Evolutionary conservation across 2,329 filamentous ascomycete genomes (phyloP).

Genomic region (Aspergillus sojae): DNA sequence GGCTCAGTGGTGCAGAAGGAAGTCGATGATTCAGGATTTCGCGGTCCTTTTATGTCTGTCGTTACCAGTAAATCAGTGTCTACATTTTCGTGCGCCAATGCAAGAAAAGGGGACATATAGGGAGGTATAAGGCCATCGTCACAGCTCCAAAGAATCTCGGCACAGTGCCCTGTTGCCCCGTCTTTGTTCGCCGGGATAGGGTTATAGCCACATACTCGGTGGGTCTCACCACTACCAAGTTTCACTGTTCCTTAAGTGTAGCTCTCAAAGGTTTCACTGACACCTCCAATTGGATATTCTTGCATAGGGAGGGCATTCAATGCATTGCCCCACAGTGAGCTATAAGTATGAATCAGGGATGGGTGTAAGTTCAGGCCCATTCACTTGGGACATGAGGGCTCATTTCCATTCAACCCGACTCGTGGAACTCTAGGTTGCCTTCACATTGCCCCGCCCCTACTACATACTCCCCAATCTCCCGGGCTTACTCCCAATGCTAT

Average conservation of each 20-base stretch:
- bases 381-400: neutral
- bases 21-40: neutral
- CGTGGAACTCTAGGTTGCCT: neutral
- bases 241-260: neutral
- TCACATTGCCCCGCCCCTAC: neutral
- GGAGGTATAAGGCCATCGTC: neutral
- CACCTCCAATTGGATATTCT: neutral
- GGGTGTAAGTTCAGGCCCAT: neutral
- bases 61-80: neutral
- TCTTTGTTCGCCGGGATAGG: neutral
- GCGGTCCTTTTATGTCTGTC: neutral
- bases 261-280: neutral
- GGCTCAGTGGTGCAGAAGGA: neutral
- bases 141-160: neutral
- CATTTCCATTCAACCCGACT: neutral
- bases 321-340: neutral
- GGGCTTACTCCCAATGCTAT: neutral
- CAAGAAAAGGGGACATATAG: neutral
- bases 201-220: neutral
- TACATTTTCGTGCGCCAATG: neutral
- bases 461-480: neutral
- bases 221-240: neutral
- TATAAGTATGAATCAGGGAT: neutral
- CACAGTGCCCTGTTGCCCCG: neutral
- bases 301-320: neutral